Percentiles rank a stretch among this genome's conserved stretches.
These are phyloP conservation scores for Corchorus olitorius DNA, from an alignment of 345 rosid species.

Conservation along the genomic window DNA sequence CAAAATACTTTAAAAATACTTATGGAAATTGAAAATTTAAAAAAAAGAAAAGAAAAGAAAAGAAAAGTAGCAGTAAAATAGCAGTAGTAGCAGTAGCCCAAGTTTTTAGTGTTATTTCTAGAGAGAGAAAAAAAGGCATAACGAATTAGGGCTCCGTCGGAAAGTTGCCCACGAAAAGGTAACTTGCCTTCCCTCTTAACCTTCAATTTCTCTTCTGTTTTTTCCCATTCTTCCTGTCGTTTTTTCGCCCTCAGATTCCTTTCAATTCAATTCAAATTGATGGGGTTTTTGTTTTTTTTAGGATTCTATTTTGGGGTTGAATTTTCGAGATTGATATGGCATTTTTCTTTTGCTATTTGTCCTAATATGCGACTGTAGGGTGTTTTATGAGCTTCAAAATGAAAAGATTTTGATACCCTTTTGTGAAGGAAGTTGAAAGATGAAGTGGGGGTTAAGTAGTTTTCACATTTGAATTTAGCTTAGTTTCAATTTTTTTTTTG, in stretches of 20 bases:
- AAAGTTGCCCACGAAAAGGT: conserved; percentile 39
- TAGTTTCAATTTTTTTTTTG: neutral
- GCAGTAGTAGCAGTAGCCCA: conserved; percentile 7
- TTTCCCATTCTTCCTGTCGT: conserved; percentile 10
- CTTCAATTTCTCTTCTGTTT: neutral
- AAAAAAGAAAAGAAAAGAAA: neutral
- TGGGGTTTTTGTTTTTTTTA: neutral
- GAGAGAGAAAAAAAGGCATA: conserved; percentile 20
- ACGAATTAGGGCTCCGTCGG: conserved; percentile 32
- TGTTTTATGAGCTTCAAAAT: conserved; percentile 9
- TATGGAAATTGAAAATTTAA: neutral
- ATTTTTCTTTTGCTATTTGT: conserved; percentile 15
- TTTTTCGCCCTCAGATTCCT: conserved; percentile 7
- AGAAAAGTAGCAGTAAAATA: neutral
- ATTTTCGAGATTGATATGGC: conserved; percentile 16
- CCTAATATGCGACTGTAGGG: neutral
- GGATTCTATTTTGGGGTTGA: conserved; percentile 12
- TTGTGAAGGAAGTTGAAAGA: neutral
- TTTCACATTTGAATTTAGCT: neutral
- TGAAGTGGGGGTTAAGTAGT: neutral
- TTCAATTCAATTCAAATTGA: conserved; percentile 8
- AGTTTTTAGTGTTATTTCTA: neutral
- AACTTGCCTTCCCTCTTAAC: conserved; percentile 1
- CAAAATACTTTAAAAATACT: neutral
- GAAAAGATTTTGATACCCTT: neutral